Evolutionary conservation across 495 filamentous ascomycete species (phyloP).

Genomic region (Penicillium cosmopolitanum): DNA sequence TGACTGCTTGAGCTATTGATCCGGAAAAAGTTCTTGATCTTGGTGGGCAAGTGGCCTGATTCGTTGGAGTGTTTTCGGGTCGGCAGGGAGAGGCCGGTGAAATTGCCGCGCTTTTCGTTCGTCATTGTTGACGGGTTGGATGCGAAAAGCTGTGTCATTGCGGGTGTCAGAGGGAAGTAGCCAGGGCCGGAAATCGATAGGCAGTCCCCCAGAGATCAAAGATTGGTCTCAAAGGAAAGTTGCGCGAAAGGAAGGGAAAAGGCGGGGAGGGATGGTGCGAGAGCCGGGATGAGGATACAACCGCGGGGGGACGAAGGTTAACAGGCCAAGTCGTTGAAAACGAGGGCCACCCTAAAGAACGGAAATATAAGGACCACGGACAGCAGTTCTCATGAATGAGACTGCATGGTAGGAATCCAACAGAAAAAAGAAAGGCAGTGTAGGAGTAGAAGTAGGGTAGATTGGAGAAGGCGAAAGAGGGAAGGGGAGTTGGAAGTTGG

Average conservation of each 20-base stretch:
- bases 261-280: conserved; percentile 11
- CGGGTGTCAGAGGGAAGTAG: conserved; percentile 2
- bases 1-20: conserved; percentile 75
- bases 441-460: conserved; percentile 13
- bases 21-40: conserved; percentile 96
- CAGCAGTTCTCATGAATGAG: conserved; percentile 23
- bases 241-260: conserved; percentile 18
- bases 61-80: conserved; percentile 56
- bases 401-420: conserved; percentile 21
- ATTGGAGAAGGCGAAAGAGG: conserved; percentile 23
- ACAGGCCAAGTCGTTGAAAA: conserved; percentile 12
- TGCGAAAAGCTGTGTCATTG: conserved; percentile 53
- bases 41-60: conserved; percentile 75
- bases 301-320: conserved; percentile 17
- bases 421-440: conserved; percentile 10
- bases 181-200: neutral
- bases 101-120: conserved; percentile 53
- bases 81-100: conserved; percentile 47
- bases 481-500: conserved; percentile 18
- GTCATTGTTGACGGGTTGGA: conserved; percentile 45
- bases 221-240: conserved; percentile 8
- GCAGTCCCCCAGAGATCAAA: conserved; percentile 9
- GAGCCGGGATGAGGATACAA: conserved; percentile 23
- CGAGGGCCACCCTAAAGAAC: conserved; percentile 32
- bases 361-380: conserved; percentile 11